phyloP scores from a whole-genome alignment of 2,329 filamentous ascomycete species.

The Neopestalotiopsis sp. region DNA sequence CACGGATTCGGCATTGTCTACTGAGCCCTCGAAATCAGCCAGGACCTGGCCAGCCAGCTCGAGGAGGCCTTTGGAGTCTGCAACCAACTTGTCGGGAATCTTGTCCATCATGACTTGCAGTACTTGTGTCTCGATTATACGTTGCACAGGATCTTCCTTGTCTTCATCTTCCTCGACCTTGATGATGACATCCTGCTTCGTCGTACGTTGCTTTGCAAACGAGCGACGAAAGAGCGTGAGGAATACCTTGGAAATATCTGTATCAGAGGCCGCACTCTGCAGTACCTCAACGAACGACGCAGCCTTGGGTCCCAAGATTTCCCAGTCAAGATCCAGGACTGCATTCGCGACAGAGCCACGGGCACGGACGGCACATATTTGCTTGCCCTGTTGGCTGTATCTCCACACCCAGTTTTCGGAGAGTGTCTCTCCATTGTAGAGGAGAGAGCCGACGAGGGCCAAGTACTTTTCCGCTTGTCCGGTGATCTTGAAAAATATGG shows the following conservation, averaged over 20 bases:
- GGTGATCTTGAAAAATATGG: conserved; percentile 63
- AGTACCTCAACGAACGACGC: conserved; percentile 56
- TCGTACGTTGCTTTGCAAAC: conserved; percentile 45
- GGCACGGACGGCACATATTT: conserved; percentile 56
- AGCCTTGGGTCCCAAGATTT: conserved; percentile 54
- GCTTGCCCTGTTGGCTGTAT: conserved; percentile 52
- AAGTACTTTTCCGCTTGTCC: conserved; percentile 56
- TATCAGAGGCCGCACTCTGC: conserved; percentile 53
- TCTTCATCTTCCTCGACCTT: conserved; percentile 36
- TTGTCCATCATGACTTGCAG: conserved; percentile 70
- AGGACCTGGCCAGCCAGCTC: conserved; percentile 69
- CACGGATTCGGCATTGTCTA: conserved; percentile 53
- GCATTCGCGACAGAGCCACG: conserved; percentile 24
- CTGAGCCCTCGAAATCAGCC: conserved; percentile 46
- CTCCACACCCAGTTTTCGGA: conserved; percentile 51
- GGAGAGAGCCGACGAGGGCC: conserved; percentile 57
- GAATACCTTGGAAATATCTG: conserved; percentile 66
- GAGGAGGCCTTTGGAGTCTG: conserved; percentile 68
- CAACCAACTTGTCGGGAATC: conserved; percentile 67
- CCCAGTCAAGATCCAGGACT: conserved; percentile 42
- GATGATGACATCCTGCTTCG: conserved; percentile 32
- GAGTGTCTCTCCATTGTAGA: conserved; percentile 56
- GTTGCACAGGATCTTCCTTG: conserved; percentile 47
- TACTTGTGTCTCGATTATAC: conserved; percentile 64
- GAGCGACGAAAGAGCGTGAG: conserved; percentile 64